Evolutionary conservation across 768 basidiomycete species (phyloP).

Genomic region (Amanita polypyramis): DNA sequence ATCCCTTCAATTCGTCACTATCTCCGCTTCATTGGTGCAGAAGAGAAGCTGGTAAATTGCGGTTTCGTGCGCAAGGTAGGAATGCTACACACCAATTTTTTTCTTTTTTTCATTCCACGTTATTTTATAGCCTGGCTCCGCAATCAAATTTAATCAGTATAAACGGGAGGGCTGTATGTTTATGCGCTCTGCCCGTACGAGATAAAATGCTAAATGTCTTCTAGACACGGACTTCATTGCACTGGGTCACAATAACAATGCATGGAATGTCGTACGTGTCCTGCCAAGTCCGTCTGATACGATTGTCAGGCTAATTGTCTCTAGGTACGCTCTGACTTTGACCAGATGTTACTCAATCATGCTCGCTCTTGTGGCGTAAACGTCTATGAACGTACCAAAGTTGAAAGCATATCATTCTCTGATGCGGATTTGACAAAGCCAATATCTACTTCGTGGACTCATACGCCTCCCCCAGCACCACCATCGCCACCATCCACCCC

Average conservation of each 20-base stretch:
- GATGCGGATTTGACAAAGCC: slow-evolving; percentile 29
- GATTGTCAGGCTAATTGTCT: background rate
- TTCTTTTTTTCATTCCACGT: background rate
- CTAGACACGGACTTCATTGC: slow-evolving; percentile 53
- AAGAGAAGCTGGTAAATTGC: slow-evolving; percentile 35
- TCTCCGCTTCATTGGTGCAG: slow-evolving; percentile 46
- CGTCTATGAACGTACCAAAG: slow-evolving; percentile 46
- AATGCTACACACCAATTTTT: background rate
- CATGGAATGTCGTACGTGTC: slow-evolving; percentile 51
- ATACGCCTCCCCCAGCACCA: slow-evolving; percentile 29
- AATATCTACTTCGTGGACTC: slow-evolving; percentile 43
- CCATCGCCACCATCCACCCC: slow-evolving; percentile 28
- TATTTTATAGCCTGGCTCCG: slow-evolving; percentile 45
- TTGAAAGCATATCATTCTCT: slow-evolving; percentile 36
- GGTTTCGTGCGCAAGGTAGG: slow-evolving; percentile 43
- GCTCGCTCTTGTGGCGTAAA: slow-evolving; percentile 39
- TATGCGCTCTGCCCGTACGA: slow-evolving; percentile 1
- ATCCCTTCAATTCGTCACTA: slow-evolving; percentile 54
- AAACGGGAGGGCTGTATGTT: slow-evolving; percentile 55
- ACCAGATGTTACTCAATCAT: slow-evolving; percentile 46
- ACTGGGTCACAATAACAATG: slow-evolving; percentile 39
- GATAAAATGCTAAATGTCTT: slow-evolving; percentile 1
- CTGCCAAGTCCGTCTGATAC: background rate
- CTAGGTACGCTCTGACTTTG: slow-evolving; percentile 52
- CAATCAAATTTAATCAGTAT: slow-evolving; percentile 53